Evolutionary conservation across 768 basidiomycete genomes (phyloP).

Genomic region (Kwoniella sp.): DNA sequence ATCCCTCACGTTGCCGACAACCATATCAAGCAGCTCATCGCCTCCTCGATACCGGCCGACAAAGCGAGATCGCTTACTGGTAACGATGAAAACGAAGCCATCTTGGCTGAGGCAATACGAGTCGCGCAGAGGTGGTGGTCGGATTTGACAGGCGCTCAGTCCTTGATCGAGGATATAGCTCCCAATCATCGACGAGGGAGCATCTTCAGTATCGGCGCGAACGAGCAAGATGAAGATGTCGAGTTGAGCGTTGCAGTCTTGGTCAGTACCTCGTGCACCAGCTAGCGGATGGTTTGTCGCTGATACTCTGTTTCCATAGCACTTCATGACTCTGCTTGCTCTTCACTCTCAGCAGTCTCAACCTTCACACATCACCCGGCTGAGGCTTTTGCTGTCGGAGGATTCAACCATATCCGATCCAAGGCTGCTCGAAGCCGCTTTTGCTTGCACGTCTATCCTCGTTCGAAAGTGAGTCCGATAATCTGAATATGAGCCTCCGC

Average conservation of each 20-base stretch:
- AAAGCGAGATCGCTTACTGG: slow-evolving; percentile 1
- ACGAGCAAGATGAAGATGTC: slow-evolving; percentile 34
- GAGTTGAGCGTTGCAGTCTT: slow-evolving; percentile 37
- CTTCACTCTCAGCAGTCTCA: too few species aligned
- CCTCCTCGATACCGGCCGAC: neutral
- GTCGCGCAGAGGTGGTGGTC: slow-evolving; percentile 36
- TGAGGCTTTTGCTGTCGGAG: slow-evolving; percentile 72
- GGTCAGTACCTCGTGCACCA: slow-evolving; percentile 16
- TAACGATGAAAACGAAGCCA: slow-evolving; percentile 6
- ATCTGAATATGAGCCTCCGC: neutral
- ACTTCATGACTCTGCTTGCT: slow-evolving; percentile 35
- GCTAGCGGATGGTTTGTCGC: neutral
- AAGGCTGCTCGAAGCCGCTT: slow-evolving; percentile 80
- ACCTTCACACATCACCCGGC: slow-evolving; percentile 60
- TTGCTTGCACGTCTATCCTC: slow-evolving; percentile 76
- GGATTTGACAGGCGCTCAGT: slow-evolving; percentile 20
- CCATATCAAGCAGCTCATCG: slow-evolving; percentile 6
- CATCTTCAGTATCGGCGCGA: slow-evolving; percentile 24
- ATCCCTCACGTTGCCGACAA: neutral
- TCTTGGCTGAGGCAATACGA: slow-evolving; percentile 15
- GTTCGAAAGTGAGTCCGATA: slow-evolving; percentile 64
- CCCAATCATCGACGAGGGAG: slow-evolving; percentile 14
- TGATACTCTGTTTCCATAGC: slow-evolving; percentile 11
- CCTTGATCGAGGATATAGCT: slow-evolving; percentile 4
- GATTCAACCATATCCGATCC: slow-evolving; percentile 76